These are phyloP conservation scores for Lanmaoa rubissima DNA, from an alignment of 768 basidiomycete genomes.

Conservation along the genomic window DNA sequence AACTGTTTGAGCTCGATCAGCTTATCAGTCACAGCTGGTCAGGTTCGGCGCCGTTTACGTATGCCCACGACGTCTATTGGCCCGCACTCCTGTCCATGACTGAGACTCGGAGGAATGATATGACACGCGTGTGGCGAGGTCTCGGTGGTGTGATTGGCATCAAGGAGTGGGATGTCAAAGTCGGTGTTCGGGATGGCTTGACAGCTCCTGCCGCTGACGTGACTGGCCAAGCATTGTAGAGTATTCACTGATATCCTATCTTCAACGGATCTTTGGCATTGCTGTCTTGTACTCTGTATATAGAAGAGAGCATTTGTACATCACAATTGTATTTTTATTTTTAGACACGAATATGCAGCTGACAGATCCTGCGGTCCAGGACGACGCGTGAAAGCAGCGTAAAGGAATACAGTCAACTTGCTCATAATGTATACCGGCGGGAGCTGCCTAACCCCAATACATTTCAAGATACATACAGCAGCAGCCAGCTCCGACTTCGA, in stretches of 20 bases:
- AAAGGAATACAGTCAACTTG: too few species aligned
- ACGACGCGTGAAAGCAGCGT: too few species aligned
- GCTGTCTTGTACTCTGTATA: not conserved
- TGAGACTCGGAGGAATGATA: conserved; percentile 45
- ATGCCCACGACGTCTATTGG: conserved; percentile 78
- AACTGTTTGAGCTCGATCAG: conserved; percentile 64
- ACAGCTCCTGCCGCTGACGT: not conserved
- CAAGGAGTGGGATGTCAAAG: conserved; percentile 79
- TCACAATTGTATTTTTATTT: not conserved
- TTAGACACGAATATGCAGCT: too few species aligned
- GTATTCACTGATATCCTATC: not conserved
- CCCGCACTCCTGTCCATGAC: conserved; percentile 55
- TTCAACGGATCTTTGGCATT: not conserved
- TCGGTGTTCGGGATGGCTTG: conserved; percentile 20
- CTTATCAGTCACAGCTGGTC: conserved; percentile 72
- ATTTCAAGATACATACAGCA: too few species aligned
- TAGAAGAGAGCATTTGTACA: not conserved
- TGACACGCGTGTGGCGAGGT: conserved; percentile 62
- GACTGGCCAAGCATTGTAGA: conserved; percentile 12
- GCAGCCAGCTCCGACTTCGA: too few species aligned
- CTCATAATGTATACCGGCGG: too few species aligned
- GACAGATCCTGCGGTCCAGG: too few species aligned
- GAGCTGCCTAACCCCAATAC: too few species aligned
- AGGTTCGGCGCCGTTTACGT: conserved; percentile 65
- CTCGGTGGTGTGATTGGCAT: conserved; percentile 70